Evolutionary conservation across 73 alveolate genomes (phyloP), one percentile per base, ranked within the genome.

Genomic region (Paramecium primaurelia): DNA sequence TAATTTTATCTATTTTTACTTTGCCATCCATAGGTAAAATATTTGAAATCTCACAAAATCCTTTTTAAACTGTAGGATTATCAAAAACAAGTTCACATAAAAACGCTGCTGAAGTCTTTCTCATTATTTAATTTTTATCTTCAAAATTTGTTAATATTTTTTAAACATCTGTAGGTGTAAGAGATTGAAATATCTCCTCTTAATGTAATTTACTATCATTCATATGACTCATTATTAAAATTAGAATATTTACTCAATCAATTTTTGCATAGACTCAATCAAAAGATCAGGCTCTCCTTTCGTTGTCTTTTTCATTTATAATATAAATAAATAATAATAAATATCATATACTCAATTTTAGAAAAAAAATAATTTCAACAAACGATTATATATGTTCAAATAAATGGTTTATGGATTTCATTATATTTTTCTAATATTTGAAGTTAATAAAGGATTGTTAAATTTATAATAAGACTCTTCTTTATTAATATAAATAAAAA

Each of bases 1-100:
- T 89, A 89, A 45, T 30, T 64, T 8, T 34, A 49, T 64, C 11
- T 4, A 16, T 18, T 16, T 6, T 68, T 88, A 89, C 94, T 44
- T 89, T 89, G 18, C 94, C 94, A 89, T 89, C 94, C 45, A 89
- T 89, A 6, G 94, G 94, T 10, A 89, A 40, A 30, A 89, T 83
- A 37, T 83, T 83, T 22, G 94, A 58, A 22, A 89, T 18, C n/a
- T 89, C 94, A 71, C 94, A 89, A 58, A 89, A 89, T 26, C 86
- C 86, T 71, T 73, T 59, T 20, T 89, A 47, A 28, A 89, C 94
- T n/a, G 37, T 37, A 2, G 87, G 86, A 89, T 89, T 89, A 89
- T 89, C 94, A 30, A 58, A 89, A 16, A 89, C 92, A 2, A 88
- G 59, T 51, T 89, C 94, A 68, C 94, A 89, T 49, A 89, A 73